Evolutionary conservation across 164 flowering plant species (phyloP).

Genomic region (Piper betle): DNA sequence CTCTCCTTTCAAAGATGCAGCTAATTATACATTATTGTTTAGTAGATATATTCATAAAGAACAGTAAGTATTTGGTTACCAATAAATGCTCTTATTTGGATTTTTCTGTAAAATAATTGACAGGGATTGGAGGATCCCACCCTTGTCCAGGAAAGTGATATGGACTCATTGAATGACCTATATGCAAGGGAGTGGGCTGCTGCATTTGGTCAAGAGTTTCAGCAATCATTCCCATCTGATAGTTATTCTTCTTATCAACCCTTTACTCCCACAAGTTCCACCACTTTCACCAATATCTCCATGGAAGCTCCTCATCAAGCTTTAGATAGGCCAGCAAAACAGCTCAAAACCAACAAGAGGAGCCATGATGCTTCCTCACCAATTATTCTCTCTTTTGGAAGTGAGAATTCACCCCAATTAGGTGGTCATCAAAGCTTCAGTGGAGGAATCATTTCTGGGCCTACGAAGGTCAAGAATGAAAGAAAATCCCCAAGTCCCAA

Average conservation of each 20-base stretch:
- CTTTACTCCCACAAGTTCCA: conserved; percentile 5
- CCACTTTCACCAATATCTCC: conserved; percentile 12
- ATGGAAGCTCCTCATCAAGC: conserved; percentile 7
- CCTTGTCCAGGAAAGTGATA: conserved; percentile 25
- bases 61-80: too few species aligned
- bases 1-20: too few species aligned
- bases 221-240: conserved; percentile 14
- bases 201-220: conserved; percentile 33
- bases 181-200: conserved; percentile 24
- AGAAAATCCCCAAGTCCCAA: neutral
- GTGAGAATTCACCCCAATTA: conserved; percentile 9
- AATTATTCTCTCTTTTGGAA: conserved; percentile 16
- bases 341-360: conserved; percentile 32
- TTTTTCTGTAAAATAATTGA: neutral
- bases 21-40: too few species aligned
- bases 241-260: conserved; percentile 20
- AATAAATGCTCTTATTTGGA: neutral
- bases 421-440: conserved; percentile 4
- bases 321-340: conserved; percentile 33
- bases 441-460: neutral
- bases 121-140: conserved; percentile 47
- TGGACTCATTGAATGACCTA: conserved; percentile 34
- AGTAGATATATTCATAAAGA: too few species aligned
- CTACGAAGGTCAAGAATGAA: conserved; percentile 4
- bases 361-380: conserved; percentile 20